These are phyloP conservation scores for Solanum sparsipilum DNA, from an alignment of 257 asterid species.

Conservation along the genomic window DNA sequence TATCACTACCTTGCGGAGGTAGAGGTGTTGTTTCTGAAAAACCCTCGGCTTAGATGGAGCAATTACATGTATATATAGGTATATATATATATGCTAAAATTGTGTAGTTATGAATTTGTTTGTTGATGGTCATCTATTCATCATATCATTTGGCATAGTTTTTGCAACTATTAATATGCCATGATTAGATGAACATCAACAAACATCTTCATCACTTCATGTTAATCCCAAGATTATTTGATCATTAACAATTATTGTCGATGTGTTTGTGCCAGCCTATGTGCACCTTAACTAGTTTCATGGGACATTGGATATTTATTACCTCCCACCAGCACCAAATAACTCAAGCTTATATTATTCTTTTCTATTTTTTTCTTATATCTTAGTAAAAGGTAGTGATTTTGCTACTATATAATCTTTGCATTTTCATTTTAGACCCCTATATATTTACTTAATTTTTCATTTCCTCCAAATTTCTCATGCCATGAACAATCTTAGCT, in stretches of 20 bases:
- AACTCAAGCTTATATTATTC: background rate
- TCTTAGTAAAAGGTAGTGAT: background rate
- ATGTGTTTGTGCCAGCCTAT: no score
- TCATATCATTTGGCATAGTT: background rate
- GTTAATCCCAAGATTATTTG: background rate
- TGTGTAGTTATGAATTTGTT: background rate
- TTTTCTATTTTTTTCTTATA: background rate
- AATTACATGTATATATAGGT: background rate
- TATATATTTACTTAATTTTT: background rate
- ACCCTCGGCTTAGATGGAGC: background rate
- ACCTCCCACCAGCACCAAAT: background rate
- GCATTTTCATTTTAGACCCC: background rate
- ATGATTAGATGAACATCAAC: constrained; percentile 1
- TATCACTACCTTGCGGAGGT: background rate
- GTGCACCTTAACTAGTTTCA: background rate
- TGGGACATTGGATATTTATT: accelerated
- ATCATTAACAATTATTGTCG: no score
- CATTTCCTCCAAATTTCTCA: background rate
- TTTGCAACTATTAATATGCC: background rate
- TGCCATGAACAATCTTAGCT: background rate
- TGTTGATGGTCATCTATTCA: constrained; percentile 2
- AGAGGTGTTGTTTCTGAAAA: no score
- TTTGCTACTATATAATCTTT: background rate
- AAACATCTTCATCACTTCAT: background rate
- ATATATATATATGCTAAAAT: background rate